Evolutionary conservation across 352 stramenopile genomes (phyloP).

Genomic region (Globisporangium abappressorium): DNA sequence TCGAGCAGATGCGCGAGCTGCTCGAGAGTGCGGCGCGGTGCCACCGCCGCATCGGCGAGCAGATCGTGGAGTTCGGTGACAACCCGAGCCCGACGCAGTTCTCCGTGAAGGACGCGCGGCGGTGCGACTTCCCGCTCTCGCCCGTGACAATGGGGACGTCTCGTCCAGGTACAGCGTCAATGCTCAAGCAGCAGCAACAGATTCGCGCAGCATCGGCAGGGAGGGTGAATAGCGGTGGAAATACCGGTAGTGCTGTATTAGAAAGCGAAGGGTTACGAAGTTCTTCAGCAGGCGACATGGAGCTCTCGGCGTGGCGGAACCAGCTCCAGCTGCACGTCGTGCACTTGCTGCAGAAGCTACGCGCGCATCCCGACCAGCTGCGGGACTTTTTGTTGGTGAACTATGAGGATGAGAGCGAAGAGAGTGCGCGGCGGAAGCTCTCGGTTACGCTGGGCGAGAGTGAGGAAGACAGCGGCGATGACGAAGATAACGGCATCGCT

Average conservation of each 20-base stretch:
- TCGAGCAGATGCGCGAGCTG: conserved; percentile 9
- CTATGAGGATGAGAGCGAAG: conserved; percentile 22
- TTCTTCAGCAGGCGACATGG: not conserved
- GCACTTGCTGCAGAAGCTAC: conserved; percentile 43
- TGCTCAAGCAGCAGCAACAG: not conserved
- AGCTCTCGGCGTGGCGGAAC: conserved; percentile 25
- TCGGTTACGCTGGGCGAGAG: conserved; percentile 13
- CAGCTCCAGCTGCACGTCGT: conserved; percentile 45
- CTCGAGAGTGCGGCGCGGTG: conserved; percentile 8
- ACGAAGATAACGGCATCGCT: not conserved
- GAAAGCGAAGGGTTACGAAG: not conserved
- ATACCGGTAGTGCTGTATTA: not conserved
- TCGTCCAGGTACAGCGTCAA: conserved; percentile 7
- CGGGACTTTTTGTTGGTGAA: conserved; percentile 31
- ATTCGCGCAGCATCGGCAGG: not conserved
- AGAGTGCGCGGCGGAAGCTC: conserved; percentile 6
- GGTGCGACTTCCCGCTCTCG: conserved; percentile 14
- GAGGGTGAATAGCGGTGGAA: not conserved
- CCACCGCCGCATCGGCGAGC: conserved; percentile 15
- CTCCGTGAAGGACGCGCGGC: conserved; percentile 12
- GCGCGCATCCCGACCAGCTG: conserved; percentile 31
- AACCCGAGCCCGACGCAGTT: conserved; percentile 8
- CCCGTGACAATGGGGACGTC: conserved; percentile 5
- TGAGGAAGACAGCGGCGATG: conserved; percentile 10
- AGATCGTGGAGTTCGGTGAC: conserved; percentile 12